Evolutionary conservation across 2,329 filamentous ascomycete species (phyloP), one percentile per base, ranked within the genome.

Genomic region (Dactylellina cionopaga): DNA sequence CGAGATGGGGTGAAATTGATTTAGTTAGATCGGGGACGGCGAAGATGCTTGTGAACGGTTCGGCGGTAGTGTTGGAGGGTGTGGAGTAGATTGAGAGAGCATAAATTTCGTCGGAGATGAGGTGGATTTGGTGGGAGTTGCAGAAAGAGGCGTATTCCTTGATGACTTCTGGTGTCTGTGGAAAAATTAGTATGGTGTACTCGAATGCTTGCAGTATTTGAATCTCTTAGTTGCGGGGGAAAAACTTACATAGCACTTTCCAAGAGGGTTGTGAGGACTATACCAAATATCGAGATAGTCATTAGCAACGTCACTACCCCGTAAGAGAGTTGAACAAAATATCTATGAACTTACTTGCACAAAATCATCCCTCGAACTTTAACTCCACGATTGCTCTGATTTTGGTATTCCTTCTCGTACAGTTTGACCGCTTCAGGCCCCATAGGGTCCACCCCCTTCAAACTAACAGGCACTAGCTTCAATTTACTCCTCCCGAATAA

Each of bases 101-200:
- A 75, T 88, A 88, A 37, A 88, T 84, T 76, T 88, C 86, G 76
- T 88, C 86, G 74, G 82, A 83, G 77, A 88, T 81, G 35, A 88
- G 78, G 74, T 88, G 85, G 3, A 87, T 78, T 1, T 80, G 73
- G 74, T 87, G 78, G 60, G 81, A 80, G 56, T 84, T 79, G 74
- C 85, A 87, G 29, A 87, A 75, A 1, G 76, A 75, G 80, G 87
- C 82, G 15, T 78, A 75, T 25, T 76, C 78, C 37, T 70, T 75
- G 5, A 80, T 70, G 0, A 77, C 76, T 44, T 79, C 78, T 5
- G 44, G 65, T 9, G 76, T 62, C 37, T 51, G 68, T 52, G 71
- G 75, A 66, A 1, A 27, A 24, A 25, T 59, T 44, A 62, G 41
- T 27, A 55, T 39, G 22, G 15, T 3, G 11, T 13, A 3, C 5